Percentiles rank a stretch among this genome's conserved stretches.
Evolutionary conservation across 2,329 filamentous ascomycete genomes (phyloP).

Genomic region (Hypoxylon sp.): DNA sequence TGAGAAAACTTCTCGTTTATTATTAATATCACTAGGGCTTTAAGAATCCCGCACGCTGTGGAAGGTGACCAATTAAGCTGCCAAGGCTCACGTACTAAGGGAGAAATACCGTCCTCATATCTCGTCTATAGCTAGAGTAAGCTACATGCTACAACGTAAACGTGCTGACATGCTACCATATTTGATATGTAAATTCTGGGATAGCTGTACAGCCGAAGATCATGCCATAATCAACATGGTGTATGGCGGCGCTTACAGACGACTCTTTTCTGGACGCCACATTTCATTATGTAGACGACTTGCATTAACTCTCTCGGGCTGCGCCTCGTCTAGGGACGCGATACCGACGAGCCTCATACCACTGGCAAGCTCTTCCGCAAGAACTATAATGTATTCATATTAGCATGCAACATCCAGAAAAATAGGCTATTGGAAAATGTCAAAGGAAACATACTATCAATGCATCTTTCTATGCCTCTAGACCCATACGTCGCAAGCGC

Average conservation of each 20-base stretch:
- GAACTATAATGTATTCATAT: conserved; percentile 29
- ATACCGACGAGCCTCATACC: conserved; percentile 64
- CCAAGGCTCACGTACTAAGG: too few relatives aligned
- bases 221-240: background rate
- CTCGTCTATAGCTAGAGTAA: too few relatives aligned
- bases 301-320: conserved; percentile 63
- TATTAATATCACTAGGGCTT: too few relatives aligned
- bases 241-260: conserved; percentile 20
- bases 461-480: conserved; percentile 47
- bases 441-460: conserved; percentile 42
- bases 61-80: too few relatives aligned
- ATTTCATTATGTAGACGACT: conserved; percentile 49
- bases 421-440: conserved; percentile 11
- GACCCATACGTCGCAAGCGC: conserved; percentile 54
- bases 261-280: conserved; percentile 50
- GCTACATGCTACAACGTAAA: too few relatives aligned
- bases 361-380: conserved; percentile 58
- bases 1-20: too few relatives aligned
- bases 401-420: conserved; percentile 5
- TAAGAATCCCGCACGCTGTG: too few relatives aligned
- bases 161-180: too few relatives aligned
- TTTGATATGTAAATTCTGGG: too few relatives aligned
- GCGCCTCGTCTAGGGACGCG: conserved; percentile 59
- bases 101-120: too few relatives aligned
- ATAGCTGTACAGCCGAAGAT: background rate